phyloP scores from a whole-genome alignment of 495 filamentous ascomycete genomes.

The Amphirosellinia nigrospora region DNA sequence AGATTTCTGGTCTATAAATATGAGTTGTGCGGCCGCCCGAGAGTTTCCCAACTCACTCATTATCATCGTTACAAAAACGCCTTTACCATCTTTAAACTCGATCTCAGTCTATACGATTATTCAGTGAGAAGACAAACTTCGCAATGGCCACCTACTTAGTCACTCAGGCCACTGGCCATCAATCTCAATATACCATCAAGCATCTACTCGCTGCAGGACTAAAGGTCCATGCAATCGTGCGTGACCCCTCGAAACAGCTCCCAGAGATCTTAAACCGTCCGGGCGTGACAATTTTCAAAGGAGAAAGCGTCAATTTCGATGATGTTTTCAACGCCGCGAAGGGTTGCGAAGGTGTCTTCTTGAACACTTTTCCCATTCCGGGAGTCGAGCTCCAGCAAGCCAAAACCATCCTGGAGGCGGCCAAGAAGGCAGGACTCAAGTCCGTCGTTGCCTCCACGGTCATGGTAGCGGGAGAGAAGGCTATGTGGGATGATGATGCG shows the following conservation, averaged over 20 bases:
- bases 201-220: constrained; percentile 44
- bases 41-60: not conserved
- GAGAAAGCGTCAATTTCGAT: constrained; percentile 48
- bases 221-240: constrained; percentile 49
- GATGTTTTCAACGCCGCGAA: constrained; percentile 41
- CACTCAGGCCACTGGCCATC: constrained; percentile 56
- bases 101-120: not conserved
- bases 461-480: constrained; percentile 37
- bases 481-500: constrained; percentile 32
- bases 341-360: constrained; percentile 49
- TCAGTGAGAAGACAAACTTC: constrained; percentile 16
- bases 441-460: constrained; percentile 47
- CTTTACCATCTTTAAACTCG: not conserved
- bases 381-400: constrained; percentile 44
- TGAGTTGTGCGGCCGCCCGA: not conserved
- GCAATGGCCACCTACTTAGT: constrained; percentile 48
- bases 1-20: constrained; percentile 12
- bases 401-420: constrained; percentile 41
- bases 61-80: not conserved
- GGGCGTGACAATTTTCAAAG: constrained; percentile 47
- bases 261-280: constrained; percentile 39
- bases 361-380: constrained; percentile 41
- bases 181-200: constrained; percentile 48
- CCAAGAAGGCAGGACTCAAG: constrained; percentile 46
- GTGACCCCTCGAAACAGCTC: constrained; percentile 37